phyloP scores from a whole-genome alignment of 805 yeast species.

The Pichia paraexigua region DNA sequence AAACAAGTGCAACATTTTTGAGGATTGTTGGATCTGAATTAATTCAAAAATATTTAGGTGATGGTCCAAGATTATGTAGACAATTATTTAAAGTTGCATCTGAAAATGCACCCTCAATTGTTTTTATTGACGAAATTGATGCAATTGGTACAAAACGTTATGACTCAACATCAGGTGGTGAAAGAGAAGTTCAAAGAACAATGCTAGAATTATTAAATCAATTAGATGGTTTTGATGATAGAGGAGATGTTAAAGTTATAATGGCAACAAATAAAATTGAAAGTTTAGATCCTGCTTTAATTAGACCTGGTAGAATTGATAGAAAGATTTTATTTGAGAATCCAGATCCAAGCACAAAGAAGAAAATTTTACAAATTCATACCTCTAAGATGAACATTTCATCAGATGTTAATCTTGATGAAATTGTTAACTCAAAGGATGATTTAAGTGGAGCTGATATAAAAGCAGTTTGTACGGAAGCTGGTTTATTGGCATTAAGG shows the following conservation, averaged over 20 bases:
- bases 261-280: constrained; percentile 98
- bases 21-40: constrained; percentile 96
- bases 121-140: constrained; percentile 96
- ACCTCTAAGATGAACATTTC: constrained; percentile 89
- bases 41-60: constrained; percentile 95
- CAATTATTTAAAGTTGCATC: constrained; percentile 95
- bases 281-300: constrained; percentile 88
- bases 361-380: constrained; percentile 86
- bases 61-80: constrained; percentile 91
- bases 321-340: constrained; percentile 93
- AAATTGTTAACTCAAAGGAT: constrained; percentile 82
- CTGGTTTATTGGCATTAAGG: constrained; percentile 89
- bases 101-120: constrained; percentile 97
- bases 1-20: constrained; percentile 91
- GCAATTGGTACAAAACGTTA: constrained; percentile 99
- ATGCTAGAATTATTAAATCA: constrained; percentile 94
- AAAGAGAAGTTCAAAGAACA: constrained; percentile 94
- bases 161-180: constrained; percentile 89
- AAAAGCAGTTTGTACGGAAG: constrained; percentile 96
- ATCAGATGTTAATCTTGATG: constrained; percentile 82
- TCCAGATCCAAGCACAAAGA: constrained; percentile 87
- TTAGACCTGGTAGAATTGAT: constrained; percentile 96
- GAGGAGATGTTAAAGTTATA: constrained; percentile 94
- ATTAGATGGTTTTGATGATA: constrained; percentile 93
- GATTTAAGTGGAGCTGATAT: constrained; percentile 97